Evolutionary conservation across 1,284 basidiomycete species (phyloP).

Genomic region (Boletus mariae): DNA sequence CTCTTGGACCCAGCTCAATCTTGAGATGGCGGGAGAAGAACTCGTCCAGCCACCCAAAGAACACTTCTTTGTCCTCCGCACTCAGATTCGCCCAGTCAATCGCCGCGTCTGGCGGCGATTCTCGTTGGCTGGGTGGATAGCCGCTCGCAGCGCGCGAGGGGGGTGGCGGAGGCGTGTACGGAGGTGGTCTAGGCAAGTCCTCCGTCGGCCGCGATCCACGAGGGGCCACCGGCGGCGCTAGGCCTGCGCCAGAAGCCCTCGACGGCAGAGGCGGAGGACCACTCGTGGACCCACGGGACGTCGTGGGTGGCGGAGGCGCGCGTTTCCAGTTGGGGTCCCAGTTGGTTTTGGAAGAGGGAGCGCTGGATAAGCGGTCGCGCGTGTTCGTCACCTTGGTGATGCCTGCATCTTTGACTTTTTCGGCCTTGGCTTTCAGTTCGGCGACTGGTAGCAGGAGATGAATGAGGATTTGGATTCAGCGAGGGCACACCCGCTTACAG

Average conservation of each 20-base stretch:
- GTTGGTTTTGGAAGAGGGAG: conserved; percentile 55
- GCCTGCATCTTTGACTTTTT: conserved; percentile 53
- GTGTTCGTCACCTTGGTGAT: conserved; percentile 51
- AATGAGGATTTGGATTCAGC: conserved; percentile 3
- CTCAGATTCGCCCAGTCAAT: conserved; percentile 72
- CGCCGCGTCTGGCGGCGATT: background rate
- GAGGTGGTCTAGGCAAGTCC: background rate
- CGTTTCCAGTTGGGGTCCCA: conserved; percentile 49
- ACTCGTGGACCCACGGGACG: conserved; percentile 8
- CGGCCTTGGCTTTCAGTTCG: conserved; percentile 61
- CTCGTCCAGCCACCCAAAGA: conserved; percentile 76
- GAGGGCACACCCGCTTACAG: conserved; percentile 20
- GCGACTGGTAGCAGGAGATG: conserved; percentile 39
- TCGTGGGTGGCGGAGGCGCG: conserved; percentile 21
- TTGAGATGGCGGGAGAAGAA: conserved; percentile 54
- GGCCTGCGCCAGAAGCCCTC: conserved; percentile 3
- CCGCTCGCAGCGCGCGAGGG: conserved; percentile 20
- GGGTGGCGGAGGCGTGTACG: conserved; percentile 10
- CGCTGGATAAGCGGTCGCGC: conserved; percentile 52
- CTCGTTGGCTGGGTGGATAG: conserved; percentile 20
- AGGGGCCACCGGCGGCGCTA: conserved; percentile 4
- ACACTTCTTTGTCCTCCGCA: conserved; percentile 60
- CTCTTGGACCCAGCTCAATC: conserved; percentile 19
- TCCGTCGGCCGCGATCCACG: conserved; percentile 7
- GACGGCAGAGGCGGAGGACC: conserved; percentile 18